Percentiles rank a stretch among this genome's conserved stretches.
These are phyloP conservation scores for Chlamydomonas sp. DNA, from an alignment of 139 green algal genomes.

Conservation along the genomic window DNA sequence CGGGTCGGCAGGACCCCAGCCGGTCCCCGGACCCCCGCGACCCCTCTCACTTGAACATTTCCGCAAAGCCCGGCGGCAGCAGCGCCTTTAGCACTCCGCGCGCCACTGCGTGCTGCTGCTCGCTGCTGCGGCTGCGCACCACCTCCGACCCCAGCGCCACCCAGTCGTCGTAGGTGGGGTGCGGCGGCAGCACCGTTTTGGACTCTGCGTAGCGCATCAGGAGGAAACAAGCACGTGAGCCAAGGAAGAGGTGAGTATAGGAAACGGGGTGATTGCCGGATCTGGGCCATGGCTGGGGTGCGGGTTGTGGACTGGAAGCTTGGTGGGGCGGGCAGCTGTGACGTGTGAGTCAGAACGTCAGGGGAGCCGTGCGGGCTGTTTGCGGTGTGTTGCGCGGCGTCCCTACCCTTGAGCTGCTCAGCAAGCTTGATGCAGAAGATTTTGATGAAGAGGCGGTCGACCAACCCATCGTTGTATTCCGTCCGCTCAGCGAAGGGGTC, in stretches of 20 bases:
- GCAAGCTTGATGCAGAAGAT: constrained; percentile 65
- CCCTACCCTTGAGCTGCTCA: constrained; percentile 39
- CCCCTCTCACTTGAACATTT: constrained; percentile 43
- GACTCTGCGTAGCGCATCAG: no score
- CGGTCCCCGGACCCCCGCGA: no score
- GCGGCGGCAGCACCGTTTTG: constrained; percentile 12
- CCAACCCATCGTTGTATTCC: constrained; percentile 53
- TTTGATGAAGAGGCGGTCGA: constrained; percentile 64
- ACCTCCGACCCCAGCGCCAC: constrained; percentile 62
- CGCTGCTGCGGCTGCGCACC: constrained; percentile 53
- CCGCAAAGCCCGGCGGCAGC: constrained; percentile 40
- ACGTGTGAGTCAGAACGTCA: no score
- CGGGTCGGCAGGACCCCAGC: no score
- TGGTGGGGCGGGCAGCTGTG: background rate
- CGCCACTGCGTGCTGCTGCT: constrained; percentile 51
- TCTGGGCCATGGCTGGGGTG: background rate
- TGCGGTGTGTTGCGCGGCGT: no score
- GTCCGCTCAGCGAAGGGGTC: constrained; percentile 65
- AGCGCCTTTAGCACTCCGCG: constrained; percentile 55
- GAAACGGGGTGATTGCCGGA: background rate
- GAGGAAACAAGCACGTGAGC: no score
- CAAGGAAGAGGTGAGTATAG: background rate
- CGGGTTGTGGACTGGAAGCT: background rate
- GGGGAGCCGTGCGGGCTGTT: no score
- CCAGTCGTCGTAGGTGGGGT: constrained; percentile 61